Base-by-base conservation (phyloP, 2,329 filamentous ascomycete genomes). In the Nakataea oryzae region DNA sequence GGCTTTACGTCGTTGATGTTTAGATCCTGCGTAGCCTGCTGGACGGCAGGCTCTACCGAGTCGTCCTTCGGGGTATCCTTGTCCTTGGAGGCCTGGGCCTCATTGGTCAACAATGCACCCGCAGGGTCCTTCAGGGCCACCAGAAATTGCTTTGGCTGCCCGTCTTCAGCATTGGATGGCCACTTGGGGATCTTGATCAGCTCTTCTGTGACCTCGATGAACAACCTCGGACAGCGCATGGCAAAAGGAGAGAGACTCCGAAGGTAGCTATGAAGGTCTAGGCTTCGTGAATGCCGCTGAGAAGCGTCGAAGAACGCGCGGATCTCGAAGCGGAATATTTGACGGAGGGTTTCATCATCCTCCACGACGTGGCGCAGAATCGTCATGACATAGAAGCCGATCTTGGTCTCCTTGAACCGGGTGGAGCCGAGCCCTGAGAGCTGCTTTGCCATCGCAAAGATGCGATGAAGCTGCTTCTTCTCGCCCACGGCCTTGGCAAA, bases 361-460 rank as follows among this genome's bases (percentile, higher is more conserved):
- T 99, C 95, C 61, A 97, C 85, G 66, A 99, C 88, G 70, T 99
- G 95, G 54, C 96, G 87, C 56, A 99, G 78, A 61, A 97, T 88
- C 14, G 93, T 83, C 82, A 97, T 88, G 69, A 96, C 88, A 63
- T 88, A 83, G 27, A 79, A 73, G 3, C 79, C 77, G 54, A 84
- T 75, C 61, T 77, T 78, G 2, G 77, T 79, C 54, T 81, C 79
- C 64, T 77, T 80, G 12, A 99, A 82, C 62, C 88, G 87, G 62
- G 89, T 84, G 32, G 91, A 90, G 8, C 90, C 89, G 32, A 86
- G 83, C 29, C 89, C 90, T 26, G 91, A 87, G 63, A 97, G 84
- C 72, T 97, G 93, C 73, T 96, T 96, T 63, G 93, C 86, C 90
- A 97, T 96, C 60, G 97, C 84, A 74, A 99, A 97, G 27, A 99